phyloP scores from a whole-genome alignment of 1,284 basidiomycete genomes.

The Farysia itapuensis region DNA sequence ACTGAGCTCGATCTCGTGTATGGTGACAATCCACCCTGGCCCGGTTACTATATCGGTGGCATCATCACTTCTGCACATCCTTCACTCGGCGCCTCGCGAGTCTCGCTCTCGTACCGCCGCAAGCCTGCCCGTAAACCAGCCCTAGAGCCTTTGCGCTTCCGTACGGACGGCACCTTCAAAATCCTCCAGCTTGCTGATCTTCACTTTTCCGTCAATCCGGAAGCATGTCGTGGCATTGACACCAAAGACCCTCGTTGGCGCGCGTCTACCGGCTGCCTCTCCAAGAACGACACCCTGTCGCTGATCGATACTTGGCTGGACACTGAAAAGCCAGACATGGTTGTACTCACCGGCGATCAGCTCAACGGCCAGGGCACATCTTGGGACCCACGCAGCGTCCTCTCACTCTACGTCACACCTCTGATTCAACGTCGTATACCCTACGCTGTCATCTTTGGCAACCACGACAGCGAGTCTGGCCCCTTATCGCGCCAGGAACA shows the following conservation, averaged over 20 bases:
- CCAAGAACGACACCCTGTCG: conserved; percentile 42
- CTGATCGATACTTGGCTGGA: conserved; percentile 62
- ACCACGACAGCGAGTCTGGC: conserved; percentile 66
- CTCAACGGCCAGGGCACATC: conserved; percentile 71
- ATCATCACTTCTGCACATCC: conserved; percentile 14
- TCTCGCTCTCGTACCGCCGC: conserved; percentile 34
- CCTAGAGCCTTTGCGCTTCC: conserved; percentile 26
- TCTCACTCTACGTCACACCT: conserved; percentile 80
- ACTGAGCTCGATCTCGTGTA: conserved; percentile 54
- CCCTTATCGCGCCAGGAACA: conserved; percentile 62
- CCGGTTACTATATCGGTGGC: conserved; percentile 42
- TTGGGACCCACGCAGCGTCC: conserved; percentile 81
- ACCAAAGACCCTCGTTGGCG: conserved; percentile 12
- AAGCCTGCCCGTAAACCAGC: conserved; percentile 18
- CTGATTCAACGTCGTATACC: conserved; percentile 77
- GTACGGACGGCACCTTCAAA: conserved; percentile 47
- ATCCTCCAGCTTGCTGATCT: conserved; percentile 56
- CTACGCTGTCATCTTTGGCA: conserved; percentile 85
- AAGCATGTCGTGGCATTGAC: conserved; percentile 45
- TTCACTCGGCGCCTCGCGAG: conserved; percentile 11
- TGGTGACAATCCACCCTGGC: conserved; percentile 47
- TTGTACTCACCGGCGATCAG: conserved; percentile 66
- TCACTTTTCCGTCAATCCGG: conserved; percentile 47
- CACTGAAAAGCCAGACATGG: conserved; percentile 80
- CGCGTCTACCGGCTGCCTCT: conserved; percentile 10